Percentiles rank a stretch among this genome's conserved stretches.
Conservation (phyloP, 345 rosid species). For the Balakata baccata region DNA sequence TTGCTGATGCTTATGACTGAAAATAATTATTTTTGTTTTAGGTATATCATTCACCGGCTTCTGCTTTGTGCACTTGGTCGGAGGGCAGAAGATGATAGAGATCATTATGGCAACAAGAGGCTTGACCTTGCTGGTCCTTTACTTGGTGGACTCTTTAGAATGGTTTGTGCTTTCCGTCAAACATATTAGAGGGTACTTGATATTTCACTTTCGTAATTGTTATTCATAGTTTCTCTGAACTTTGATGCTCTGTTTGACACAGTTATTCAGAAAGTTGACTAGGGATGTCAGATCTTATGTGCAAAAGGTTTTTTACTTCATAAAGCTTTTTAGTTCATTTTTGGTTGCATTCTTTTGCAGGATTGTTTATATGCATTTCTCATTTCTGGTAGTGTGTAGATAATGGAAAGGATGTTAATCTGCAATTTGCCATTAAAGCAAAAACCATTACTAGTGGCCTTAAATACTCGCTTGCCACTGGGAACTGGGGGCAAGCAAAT, state of each 20-base stretch:
- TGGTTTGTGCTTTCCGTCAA: conserved; percentile 51
- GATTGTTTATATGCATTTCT: conserved; percentile 21
- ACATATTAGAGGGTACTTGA: neutral
- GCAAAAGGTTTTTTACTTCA: conserved; percentile 68
- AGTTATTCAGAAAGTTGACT: conserved; percentile 93
- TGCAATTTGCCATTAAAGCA: conserved; percentile 94
- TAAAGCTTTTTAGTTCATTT: neutral
- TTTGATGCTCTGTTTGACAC: conserved; percentile 27
- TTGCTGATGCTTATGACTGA: conserved; percentile 16
- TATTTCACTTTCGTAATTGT: neutral
- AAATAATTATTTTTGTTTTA: conserved; percentile 22
- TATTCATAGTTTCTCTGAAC: conserved; percentile 5
- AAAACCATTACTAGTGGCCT: conserved; percentile 97
- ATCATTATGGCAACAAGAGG: conserved; percentile 98
- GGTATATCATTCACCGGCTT: conserved; percentile 88
- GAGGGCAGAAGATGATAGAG: conserved; percentile 95
- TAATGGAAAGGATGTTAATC: conserved; percentile 92
- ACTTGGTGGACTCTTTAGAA: conserved; percentile 94
- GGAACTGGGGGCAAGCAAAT: conserved; percentile 99
- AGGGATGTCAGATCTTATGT: conserved; percentile 92
- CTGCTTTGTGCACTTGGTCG: conserved; percentile 92
- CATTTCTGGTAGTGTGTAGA: conserved; percentile 70
- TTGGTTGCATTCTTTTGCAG: conserved; percentile 4
- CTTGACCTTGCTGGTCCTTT: conserved; percentile 99
- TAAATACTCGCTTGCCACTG: conserved; percentile 96